Evolutionary conservation across 192 early-diverging fungal genomes (phyloP).

Genomic region (Radiomyces spectabilis): DNA sequence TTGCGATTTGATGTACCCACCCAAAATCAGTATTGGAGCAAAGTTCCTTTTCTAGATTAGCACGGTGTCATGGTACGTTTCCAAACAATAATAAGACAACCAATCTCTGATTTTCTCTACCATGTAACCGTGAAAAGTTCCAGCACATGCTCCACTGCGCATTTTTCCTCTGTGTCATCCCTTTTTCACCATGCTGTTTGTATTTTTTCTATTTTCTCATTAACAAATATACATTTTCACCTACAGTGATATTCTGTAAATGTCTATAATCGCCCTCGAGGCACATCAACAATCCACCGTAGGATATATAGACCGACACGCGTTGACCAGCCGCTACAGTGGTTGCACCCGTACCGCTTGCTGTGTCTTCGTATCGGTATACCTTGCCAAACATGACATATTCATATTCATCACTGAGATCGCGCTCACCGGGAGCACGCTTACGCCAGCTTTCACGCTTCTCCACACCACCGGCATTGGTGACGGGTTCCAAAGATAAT

Average conservation of each 20-base stretch:
- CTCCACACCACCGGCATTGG: slow-evolving; percentile 39
- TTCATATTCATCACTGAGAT: slow-evolving; percentile 92
- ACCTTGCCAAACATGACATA: slow-evolving; percentile 99
- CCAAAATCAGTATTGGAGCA: no score
- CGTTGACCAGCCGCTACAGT: slow-evolving; percentile 19
- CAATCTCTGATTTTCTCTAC: no score
- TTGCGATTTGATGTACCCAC: no score
- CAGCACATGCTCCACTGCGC: no score
- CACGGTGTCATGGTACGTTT: no score
- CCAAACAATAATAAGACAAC: no score
- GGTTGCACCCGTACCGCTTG: slow-evolving; percentile 43
- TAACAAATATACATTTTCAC: slow-evolving; percentile 87
- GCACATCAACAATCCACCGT: slow-evolving; percentile 88
- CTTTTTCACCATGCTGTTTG: no score
- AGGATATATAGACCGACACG: slow-evolving; percentile 88
- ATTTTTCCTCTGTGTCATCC: no score
- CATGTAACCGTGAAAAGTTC: no score
- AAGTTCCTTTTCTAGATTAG: no score
- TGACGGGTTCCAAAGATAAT: slow-evolving; percentile 50
- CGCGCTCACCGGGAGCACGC: slow-evolving; percentile 53
- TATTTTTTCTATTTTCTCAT: slow-evolving; percentile 59
- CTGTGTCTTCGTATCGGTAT: slow-evolving; percentile 88
- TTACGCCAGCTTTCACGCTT: slow-evolving; percentile 66
- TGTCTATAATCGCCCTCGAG: slow-evolving; percentile 79
- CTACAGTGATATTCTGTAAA: slow-evolving; percentile 75